These are phyloP conservation scores for Botrytis squamosa DNA, from an alignment of 2,329 filamentous ascomycete genomes.

Conservation along the genomic window DNA sequence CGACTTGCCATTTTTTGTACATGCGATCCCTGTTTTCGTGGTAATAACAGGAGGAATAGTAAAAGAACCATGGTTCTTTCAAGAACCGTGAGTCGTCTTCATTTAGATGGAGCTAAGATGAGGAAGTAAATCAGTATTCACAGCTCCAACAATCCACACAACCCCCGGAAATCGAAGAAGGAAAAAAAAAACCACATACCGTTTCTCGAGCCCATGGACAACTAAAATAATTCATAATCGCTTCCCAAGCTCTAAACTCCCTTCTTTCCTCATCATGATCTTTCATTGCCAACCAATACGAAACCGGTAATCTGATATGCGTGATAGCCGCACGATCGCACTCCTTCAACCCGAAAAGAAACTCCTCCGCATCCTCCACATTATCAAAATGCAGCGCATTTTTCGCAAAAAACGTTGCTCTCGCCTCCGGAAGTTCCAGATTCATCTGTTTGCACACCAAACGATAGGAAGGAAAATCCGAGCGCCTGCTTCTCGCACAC, in stretches of 20 bases:
- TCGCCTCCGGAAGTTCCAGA: conserved; percentile 23
- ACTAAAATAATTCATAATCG: conserved; percentile 30
- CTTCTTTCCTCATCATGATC: neutral
- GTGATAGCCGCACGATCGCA: conserved; percentile 25
- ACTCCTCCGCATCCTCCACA: conserved; percentile 23
- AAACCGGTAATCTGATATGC: conserved; percentile 26
- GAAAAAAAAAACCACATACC: conserved; percentile 19
- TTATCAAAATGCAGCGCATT: conserved; percentile 32
- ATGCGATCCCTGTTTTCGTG: conserved; percentile 23
- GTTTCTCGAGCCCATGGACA: conserved; percentile 27
- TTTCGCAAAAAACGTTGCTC: conserved; percentile 22
- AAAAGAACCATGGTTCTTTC: conserved; percentile 27
- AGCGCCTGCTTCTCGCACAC: conserved; percentile 18
- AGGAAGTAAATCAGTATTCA: neutral
- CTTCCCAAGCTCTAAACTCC: conserved; percentile 19
- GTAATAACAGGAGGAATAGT: conserved; percentile 31
- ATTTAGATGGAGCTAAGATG: neutral
- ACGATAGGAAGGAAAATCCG: conserved; percentile 18
- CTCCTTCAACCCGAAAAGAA: conserved; percentile 28
- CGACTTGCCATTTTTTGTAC: conserved; percentile 27
- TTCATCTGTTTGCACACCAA: conserved; percentile 29
- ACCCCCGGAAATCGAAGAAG: neutral
- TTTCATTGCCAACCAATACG: conserved; percentile 2
- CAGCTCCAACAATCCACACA: neutral
- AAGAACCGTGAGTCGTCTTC: neutral